phyloP scores from a whole-genome alignment of 495 filamentous ascomycete species.

The Xylaria flabelliformis region DNA sequence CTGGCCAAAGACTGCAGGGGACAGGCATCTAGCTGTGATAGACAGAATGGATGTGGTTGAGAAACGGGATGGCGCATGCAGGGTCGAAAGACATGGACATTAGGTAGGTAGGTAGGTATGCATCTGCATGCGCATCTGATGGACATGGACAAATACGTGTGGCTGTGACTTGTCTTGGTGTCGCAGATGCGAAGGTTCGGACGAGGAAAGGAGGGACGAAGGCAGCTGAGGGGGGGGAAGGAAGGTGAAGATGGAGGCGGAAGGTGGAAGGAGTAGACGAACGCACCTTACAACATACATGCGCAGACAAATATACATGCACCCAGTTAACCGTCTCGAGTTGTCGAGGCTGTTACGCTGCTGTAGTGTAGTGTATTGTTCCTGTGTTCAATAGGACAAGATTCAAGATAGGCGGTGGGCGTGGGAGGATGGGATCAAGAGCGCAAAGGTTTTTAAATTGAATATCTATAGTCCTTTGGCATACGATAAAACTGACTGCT shows the following conservation, averaged over 20 bases:
- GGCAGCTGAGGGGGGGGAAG: not conserved
- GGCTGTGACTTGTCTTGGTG: conserved; percentile 3
- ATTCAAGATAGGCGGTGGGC: not conserved
- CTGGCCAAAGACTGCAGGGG: not conserved
- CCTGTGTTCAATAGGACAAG: not conserved
- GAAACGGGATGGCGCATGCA: not conserved
- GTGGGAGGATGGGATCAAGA: not conserved
- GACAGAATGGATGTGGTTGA: not conserved
- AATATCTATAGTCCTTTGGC: not conserved
- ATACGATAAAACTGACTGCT: not conserved
- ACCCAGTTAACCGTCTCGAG: not conserved
- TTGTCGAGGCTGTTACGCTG: not conserved
- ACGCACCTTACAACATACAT: conserved; percentile 17
- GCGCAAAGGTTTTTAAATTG: not conserved
- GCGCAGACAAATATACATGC: not conserved
- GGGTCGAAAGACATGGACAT: not conserved
- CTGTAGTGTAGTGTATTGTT: not conserved
- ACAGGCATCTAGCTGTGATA: not conserved
- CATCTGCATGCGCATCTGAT: too few relatives aligned
- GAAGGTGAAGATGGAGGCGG: not conserved
- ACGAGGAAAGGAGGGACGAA: not conserved
- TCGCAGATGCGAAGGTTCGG: not conserved
- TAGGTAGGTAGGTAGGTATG: too few relatives aligned
- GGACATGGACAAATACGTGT: not conserved
- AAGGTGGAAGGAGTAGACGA: not conserved